Conservation (phyloP, 495 filamentous ascomycete species). For the Daldinia childiae region DNA sequence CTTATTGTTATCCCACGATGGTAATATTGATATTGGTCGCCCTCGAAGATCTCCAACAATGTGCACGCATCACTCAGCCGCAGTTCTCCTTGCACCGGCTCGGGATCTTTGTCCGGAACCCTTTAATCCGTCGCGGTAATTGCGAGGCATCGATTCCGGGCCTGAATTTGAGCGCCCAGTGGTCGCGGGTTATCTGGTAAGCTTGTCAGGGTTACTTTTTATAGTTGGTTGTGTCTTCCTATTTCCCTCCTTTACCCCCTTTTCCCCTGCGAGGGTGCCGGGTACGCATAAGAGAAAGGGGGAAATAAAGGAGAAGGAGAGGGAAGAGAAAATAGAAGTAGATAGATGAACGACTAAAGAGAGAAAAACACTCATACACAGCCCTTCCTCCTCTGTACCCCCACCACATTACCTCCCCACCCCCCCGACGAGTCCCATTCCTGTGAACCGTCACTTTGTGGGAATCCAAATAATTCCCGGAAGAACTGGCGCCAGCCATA, state of each 20-base stretch:
- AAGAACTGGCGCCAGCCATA: slow-evolving; percentile 17
- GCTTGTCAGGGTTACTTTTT: background rate
- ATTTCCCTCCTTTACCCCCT: background rate
- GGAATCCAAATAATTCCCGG: slow-evolving; percentile 6
- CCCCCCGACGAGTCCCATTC: background rate
- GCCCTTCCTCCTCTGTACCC: slow-evolving; percentile 25
- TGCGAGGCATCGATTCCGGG: slow-evolving; percentile 22
- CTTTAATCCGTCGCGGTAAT: slow-evolving; percentile 23
- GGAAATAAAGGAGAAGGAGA: background rate
- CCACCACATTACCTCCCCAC: slow-evolving; percentile 24
- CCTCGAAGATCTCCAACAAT: background rate
- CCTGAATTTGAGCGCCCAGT: slow-evolving; percentile 35
- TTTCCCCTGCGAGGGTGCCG: background rate
- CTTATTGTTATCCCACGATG: background rate
- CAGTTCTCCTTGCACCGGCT: slow-evolving; percentile 10
- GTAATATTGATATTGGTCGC: background rate
- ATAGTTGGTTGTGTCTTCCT: background rate
- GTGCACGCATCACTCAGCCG: background rate
- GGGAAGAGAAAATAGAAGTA: background rate
- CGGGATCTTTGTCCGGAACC: slow-evolving; percentile 27
- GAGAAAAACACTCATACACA: slow-evolving; percentile 29
- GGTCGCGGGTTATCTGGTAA: slow-evolving; percentile 16
- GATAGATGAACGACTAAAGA: background rate
- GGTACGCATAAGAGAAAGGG: background rate
- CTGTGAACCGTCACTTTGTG: background rate